Conservation (phyloP, 768 basidiomycete genomes). For the Lentinula raphanica region DNA sequence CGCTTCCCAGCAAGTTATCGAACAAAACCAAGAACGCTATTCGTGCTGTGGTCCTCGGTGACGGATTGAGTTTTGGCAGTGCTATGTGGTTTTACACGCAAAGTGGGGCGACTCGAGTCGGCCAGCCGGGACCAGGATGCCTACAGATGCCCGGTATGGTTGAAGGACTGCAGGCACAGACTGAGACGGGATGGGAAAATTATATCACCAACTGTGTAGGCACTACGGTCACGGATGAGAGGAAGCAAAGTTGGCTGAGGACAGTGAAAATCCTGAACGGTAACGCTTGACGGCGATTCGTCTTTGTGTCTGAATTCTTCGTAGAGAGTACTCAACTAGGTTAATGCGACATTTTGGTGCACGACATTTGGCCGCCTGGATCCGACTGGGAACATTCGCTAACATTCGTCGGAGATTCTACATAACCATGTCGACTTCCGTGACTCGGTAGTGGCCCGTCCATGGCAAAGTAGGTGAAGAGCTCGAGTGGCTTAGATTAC, state of each 20-base stretch:
- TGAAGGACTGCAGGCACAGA: constrained; percentile 14
- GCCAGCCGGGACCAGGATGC: constrained; percentile 13
- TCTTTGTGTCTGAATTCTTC: too few species aligned
- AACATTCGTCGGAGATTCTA: too few species aligned
- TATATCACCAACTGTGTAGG: constrained; percentile 18
- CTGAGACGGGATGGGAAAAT: constrained; percentile 15
- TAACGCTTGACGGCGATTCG: too few species aligned
- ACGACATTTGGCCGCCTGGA: too few species aligned
- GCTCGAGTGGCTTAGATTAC: too few species aligned
- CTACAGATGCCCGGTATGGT: constrained; percentile 13
- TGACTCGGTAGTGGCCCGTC: too few species aligned
- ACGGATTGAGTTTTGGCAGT: constrained; percentile 18
- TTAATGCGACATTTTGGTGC: too few species aligned
- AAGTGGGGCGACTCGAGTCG: constrained; percentile 2
- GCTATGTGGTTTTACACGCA: constrained; percentile 21
- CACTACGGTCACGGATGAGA: constrained; percentile 16
- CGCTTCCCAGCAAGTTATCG: not conserved
- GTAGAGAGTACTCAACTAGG: too few species aligned
- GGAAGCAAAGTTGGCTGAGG: constrained; percentile 12
- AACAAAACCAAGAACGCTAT: constrained; percentile 15
- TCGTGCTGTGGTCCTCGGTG: constrained; percentile 15
- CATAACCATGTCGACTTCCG: too few species aligned
- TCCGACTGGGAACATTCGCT: too few species aligned
- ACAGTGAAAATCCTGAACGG: constrained; percentile 12
- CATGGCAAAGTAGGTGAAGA: too few species aligned